A percentile compares a stretch with the other conserved stretches of the same genome.
Evolutionary conservation across 2,329 filamentous ascomycete genomes (phyloP).

Genomic region (Dothistroma pini): DNA sequence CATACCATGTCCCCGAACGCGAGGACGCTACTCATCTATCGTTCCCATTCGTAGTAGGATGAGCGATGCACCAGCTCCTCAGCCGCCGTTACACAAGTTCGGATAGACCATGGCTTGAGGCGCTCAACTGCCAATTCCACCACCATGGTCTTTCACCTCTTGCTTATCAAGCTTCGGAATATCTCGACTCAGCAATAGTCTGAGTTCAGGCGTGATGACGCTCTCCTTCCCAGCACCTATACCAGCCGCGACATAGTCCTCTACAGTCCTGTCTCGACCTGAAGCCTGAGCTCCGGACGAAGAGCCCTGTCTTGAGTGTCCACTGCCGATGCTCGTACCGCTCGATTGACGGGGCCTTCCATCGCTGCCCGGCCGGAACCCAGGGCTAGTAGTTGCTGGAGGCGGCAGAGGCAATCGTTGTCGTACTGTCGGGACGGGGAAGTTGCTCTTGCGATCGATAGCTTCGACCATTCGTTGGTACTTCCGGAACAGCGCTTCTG

Average conservation of each 20-base stretch:
- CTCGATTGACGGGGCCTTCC: constrained; percentile 17
- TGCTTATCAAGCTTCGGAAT: constrained; percentile 49
- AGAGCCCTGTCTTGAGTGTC: constrained; percentile 3
- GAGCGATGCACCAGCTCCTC: too few relatives aligned
- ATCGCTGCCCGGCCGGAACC: constrained; percentile 18
- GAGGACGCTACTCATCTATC: too few relatives aligned
- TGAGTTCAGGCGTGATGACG: constrained; percentile 61
- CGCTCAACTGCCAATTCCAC: constrained; percentile 7
- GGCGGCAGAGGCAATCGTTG: constrained; percentile 45
- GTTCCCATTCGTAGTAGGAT: too few relatives aligned
- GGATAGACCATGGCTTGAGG: not conserved
- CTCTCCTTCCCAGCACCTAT: constrained; percentile 40
- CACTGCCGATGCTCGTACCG: constrained; percentile 3
- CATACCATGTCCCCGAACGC: not conserved
- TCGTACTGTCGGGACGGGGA: constrained; percentile 56
- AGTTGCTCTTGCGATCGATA: constrained; percentile 86
- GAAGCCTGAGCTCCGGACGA: constrained; percentile 27
- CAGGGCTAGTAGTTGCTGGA: constrained; percentile 12
- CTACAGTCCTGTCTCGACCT: constrained; percentile 40
- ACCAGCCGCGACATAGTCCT: constrained; percentile 26
- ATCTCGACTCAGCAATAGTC: constrained; percentile 58
- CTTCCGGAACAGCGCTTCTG: constrained; percentile 80
- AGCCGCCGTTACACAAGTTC: not conserved
- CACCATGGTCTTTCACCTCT: constrained; percentile 44
- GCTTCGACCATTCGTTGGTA: constrained; percentile 88